Evolutionary conservation across 441 rosid species (phyloP).

Genomic region (Biscutella laevigata): DNA sequence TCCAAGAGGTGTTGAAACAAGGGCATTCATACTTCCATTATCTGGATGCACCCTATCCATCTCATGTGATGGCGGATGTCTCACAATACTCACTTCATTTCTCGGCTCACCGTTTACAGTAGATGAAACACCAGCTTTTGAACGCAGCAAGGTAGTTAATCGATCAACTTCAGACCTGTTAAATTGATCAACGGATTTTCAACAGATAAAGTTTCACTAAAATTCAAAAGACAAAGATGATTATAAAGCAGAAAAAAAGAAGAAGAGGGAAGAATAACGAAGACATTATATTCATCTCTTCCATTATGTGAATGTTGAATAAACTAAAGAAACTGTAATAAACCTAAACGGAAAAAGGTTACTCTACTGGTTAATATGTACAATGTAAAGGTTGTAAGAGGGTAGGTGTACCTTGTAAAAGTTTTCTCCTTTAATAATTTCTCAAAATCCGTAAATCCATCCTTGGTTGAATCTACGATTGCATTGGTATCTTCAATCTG

Average conservation of each 20-base stretch:
- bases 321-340: neutral
- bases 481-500: slow-evolving; percentile 27
- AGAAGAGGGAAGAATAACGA: neutral
- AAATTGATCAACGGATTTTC: slow-evolving; percentile 8
- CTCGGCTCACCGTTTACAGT: slow-evolving; percentile 37
- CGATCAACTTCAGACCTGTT: slow-evolving; percentile 79
- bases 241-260: neutral
- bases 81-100: slow-evolving; percentile 30
- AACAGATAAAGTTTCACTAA: neutral
- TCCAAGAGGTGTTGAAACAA: slow-evolving; percentile 38
- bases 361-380: neutral
- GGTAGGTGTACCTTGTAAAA: slow-evolving; percentile 27
- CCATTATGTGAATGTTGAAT: neutral
- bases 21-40: slow-evolving; percentile 30
- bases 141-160: slow-evolving; percentile 59
- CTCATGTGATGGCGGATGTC: slow-evolving; percentile 22
- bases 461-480: slow-evolving; percentile 23
- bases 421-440: slow-evolving; percentile 22
- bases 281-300: neutral
- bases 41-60: slow-evolving; percentile 34
- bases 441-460: slow-evolving; percentile 29
- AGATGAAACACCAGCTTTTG: slow-evolving; percentile 43
- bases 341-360: neutral
- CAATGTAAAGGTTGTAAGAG: neutral
- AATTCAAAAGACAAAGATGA: neutral